Base-by-base conservation (phyloP, 164 flowering plant species). In the Magnolia kwangsiensis region DNA sequence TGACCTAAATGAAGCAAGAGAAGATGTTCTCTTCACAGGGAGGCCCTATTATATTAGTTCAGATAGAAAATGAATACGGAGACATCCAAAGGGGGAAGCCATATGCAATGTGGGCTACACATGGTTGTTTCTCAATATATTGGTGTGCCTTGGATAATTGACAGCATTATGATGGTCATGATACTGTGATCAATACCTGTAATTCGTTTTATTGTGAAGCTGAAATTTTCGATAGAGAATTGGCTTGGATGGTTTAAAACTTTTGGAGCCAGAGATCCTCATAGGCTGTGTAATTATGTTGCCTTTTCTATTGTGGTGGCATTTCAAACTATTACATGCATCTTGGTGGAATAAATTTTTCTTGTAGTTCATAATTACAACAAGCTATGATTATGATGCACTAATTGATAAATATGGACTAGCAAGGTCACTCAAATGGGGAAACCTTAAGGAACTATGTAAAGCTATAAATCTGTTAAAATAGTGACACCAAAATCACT, bases 211-310 rank as follows among this genome's bases (percentile, higher is more conserved):
- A 96, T 80, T 94, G 98, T 81, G 98, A 90, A 86, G 82, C 99
- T 98, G 37, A 96, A 96, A 77, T 78, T 96, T 19, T 96, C 98
- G 98, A 96, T 98, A 18, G 98, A 96, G 85, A 96, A 96, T 76
- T 96, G 99, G 99, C 99, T 98, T 74, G 99, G 99, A 89, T 96
- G 98, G 99, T 96, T 94, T 77, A 90, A 92, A 84, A 94, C 98
- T 74, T 96, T 94, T 86, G 99, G 99, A 37, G 81, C 83, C 31
- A 85, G 87, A 81, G 85, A 89, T 85, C 98, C 99, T 80, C 98
- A 96, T 80, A 89, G 98, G 79, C 98, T 98, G 50, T 79, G 94
- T 86, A 96, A 98, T 14, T 94, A 51, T 79, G 78, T 96, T 71
- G 99, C 93, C 78, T 96, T 85, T 91, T 92, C 80, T 94, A 94